Conservation (phyloP, 345 rosid genomes). For the Lepidium sativum region DNA sequence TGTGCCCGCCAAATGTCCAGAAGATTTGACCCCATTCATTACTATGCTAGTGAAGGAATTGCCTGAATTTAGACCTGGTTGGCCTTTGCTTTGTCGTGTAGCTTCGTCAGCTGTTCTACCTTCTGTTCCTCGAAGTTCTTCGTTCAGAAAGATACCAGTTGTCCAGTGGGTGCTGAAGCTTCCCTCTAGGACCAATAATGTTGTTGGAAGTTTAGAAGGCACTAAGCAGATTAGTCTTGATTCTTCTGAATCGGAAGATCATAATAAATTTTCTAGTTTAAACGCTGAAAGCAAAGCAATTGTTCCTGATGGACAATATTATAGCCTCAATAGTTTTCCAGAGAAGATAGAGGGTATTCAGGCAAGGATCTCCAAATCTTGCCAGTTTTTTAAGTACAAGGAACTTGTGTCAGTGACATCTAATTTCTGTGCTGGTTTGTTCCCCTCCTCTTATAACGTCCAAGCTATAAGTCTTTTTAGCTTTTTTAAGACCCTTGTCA, state of each 20-base stretch:
- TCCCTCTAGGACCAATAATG: constrained; percentile 46
- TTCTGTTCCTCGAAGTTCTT: constrained; percentile 27
- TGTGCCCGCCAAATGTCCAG: constrained; percentile 36
- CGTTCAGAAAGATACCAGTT: constrained; percentile 48
- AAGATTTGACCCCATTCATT: constrained; percentile 30
- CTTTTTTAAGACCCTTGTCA: not conserved
- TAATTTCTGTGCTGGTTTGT: constrained; percentile 54
- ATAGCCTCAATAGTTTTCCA: constrained; percentile 29
- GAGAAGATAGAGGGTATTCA: constrained; percentile 48
- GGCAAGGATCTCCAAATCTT: constrained; percentile 59
- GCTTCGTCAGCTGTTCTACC: constrained; percentile 22
- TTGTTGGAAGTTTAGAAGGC: constrained; percentile 32
- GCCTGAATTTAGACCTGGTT: constrained; percentile 69
- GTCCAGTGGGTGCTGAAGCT: constrained; percentile 59
- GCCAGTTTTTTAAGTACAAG: constrained; percentile 62
- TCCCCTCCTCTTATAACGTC: constrained; percentile 6
- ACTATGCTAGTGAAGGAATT: constrained; percentile 36
- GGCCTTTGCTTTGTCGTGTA: constrained; percentile 70
- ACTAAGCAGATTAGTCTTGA: constrained; percentile 23
- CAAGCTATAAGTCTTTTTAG: not conserved
- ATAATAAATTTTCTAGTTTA: constrained; percentile 15
- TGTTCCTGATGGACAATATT: constrained; percentile 33
- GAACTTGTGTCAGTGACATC: constrained; percentile 68
- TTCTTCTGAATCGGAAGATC: constrained; percentile 16
- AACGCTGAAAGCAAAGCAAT: constrained; percentile 34